Percentiles rank a stretch among this genome's conserved stretches.
Evolutionary conservation across 805 yeast species (phyloP).

Genomic region (Candida sonorensis): DNA sequence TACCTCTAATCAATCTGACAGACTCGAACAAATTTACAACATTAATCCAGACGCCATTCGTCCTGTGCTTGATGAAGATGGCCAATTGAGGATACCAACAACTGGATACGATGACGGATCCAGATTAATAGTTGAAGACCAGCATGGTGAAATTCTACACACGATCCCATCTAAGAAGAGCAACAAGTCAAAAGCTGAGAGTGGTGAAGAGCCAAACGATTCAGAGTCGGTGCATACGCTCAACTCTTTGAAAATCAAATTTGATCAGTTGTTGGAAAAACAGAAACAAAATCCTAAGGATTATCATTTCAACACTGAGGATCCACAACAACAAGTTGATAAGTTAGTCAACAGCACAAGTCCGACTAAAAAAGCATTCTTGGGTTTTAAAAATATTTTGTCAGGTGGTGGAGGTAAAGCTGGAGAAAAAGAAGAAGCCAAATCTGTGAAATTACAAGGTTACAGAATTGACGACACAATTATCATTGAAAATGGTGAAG

Average conservation of each 20-base stretch:
- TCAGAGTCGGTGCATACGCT: slow-evolving; percentile 13
- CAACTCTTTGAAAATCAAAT: slow-evolving; percentile 9
- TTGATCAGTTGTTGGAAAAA: slow-evolving; percentile 2
- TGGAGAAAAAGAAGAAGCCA: too few relatives aligned
- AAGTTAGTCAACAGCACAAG: slow-evolving; percentile 11
- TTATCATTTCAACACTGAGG: slow-evolving; percentile 1
- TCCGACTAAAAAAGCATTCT: slow-evolving; percentile 7
- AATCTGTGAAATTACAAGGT: slow-evolving; percentile 44
- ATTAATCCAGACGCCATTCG: slow-evolving; percentile 20
- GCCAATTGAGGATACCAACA: slow-evolving; percentile 26
- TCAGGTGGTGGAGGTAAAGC: too few relatives aligned
- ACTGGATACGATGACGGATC: slow-evolving; percentile 65
- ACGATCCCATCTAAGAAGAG: slow-evolving; percentile 30
- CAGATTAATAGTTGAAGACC: slow-evolving; percentile 70
- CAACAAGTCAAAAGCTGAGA: slow-evolving; percentile 1
- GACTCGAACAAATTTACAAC: slow-evolving; percentile 11
- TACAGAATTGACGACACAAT: slow-evolving; percentile 73
- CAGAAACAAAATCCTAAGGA: slow-evolving; percentile 2
- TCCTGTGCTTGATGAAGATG: slow-evolving; percentile 29
- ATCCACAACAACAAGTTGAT: slow-evolving; percentile 8
- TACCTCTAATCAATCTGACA: slow-evolving; percentile 9
- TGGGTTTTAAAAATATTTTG: slow-evolving; percentile 10
- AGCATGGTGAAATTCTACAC: slow-evolving; percentile 72
- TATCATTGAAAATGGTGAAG: slow-evolving; percentile 84
- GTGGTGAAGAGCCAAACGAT: neutral